Conservation (phyloP, 148 eudicot genomes). For the Spergularia bocconei region DNA sequence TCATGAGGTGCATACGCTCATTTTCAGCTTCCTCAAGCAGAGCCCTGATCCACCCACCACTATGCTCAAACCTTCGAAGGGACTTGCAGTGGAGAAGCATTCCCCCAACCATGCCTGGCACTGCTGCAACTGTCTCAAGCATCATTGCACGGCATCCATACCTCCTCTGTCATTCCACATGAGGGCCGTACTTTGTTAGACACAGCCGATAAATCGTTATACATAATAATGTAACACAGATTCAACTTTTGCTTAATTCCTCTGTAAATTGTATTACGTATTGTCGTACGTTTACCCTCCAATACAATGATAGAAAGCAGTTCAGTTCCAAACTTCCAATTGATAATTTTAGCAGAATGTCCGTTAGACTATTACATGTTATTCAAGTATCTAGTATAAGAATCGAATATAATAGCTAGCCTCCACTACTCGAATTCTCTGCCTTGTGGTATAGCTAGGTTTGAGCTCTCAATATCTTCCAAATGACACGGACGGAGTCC, state of each 20-base stretch:
- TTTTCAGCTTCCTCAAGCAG: slow-evolving; percentile 87
- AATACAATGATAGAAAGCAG: no score
- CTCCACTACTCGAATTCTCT: no score
- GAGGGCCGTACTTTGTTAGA: not conserved
- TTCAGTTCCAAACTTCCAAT: no score
- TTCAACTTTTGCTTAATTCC: not conserved
- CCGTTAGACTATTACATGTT: no score
- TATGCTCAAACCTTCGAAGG: slow-evolving; percentile 71
- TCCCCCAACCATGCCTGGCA: slow-evolving; percentile 94
- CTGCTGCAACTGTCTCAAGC: slow-evolving; percentile 89
- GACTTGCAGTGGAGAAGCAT: slow-evolving; percentile 88
- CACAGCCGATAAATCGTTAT: not conserved
- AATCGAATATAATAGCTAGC: no score
- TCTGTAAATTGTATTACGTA: no score
- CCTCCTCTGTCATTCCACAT: slow-evolving; percentile 47
- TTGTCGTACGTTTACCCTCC: no score
- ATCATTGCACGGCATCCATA: slow-evolving; percentile 93
- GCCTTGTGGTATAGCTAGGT: no score
- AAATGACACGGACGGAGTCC: no score
- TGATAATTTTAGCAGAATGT: no score
- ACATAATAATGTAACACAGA: not conserved
- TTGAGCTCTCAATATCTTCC: no score
- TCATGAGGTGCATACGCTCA: slow-evolving; percentile 96
- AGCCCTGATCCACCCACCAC: slow-evolving; percentile 93
- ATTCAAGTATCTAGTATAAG: no score